A percentile compares a stretch with the other conserved stretches of the same genome.
These are phyloP conservation scores for Beauveria sp. DNA, from an alignment of 2,329 filamentous ascomycete genomes.

Conservation along the genomic window DNA sequence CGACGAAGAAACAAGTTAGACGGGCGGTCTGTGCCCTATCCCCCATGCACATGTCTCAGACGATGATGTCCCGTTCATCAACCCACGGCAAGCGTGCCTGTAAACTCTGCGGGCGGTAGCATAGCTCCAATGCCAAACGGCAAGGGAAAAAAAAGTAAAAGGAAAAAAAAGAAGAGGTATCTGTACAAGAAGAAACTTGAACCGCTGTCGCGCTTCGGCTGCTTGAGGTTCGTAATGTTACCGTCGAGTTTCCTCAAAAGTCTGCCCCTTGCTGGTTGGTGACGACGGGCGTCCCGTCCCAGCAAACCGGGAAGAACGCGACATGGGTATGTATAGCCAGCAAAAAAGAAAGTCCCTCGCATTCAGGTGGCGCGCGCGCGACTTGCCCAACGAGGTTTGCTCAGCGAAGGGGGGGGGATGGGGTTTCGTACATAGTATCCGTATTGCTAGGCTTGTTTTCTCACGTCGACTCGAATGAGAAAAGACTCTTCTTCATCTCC, in stretches of 20 bases:
- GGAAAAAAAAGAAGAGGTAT: not conserved
- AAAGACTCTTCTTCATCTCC: not conserved
- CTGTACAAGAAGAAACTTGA: too few species aligned
- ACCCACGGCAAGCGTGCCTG: not conserved
- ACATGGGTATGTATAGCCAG: not conserved
- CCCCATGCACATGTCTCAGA: not conserved
- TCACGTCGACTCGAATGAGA: not conserved
- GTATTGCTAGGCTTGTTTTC: not conserved
- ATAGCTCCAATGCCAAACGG: too few species aligned
- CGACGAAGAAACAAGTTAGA: not conserved
- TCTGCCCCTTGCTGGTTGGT: not conserved
- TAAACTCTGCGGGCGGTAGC: not conserved
- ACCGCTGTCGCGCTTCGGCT: not conserved
- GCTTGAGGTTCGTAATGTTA: not conserved
- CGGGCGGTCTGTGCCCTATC: not conserved
- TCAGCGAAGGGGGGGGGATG: too few species aligned
- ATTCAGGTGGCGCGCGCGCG: not conserved
- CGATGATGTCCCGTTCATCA: not conserved
- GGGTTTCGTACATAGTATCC: too few species aligned
- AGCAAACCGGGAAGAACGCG: not conserved
- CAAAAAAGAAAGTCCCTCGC: not conserved
- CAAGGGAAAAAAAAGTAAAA: not conserved
- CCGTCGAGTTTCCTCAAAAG: not conserved
- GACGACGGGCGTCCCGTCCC: not conserved
- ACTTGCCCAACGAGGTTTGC: too few species aligned